Base-by-base conservation (phyloP, 768 basidiomycete species). In the Pleurotus salmoneostramineus region DNA sequence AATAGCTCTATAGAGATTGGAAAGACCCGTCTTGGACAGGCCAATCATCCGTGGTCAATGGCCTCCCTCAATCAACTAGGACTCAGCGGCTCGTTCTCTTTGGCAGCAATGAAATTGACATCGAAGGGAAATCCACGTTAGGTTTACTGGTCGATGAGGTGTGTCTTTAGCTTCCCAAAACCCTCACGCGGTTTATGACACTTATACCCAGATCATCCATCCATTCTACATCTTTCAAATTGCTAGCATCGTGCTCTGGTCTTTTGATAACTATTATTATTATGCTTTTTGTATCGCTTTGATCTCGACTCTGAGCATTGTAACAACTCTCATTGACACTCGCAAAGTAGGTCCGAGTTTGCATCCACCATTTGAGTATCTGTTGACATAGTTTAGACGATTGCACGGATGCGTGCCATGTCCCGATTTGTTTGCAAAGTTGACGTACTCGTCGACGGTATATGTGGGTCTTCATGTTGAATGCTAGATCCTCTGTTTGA, bases 161-260 rank as follows among this genome's bases (percentile, higher is more conserved):
- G 69, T 55, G 74, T 67, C 34, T 17, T 57, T 40, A 54, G 37
- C 3, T 11, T 14, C 3, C 21, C 21, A 27, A 1, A 27, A 27
- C 10, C 49, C 62, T 37, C n/a, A 33, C 32, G 49, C 40, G 60
- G 35, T 37, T 57, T 47, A 43, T 46, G 31, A 32, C 46, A 4
- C 36, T 17, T 46, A 33, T n/a, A 12, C 15, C 46, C 77, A 55
- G 93, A 84, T 97, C 46, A 88, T 98, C 40, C 96, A 98, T 68
- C 97, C 97, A 0, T 98, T 98, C 72, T 98, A 98, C 68, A 89
- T 99, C 56, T 99, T 99, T 68, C 97, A 99, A 79, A 87, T 98
- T 62, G 93, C 93, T 50, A 97, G 94, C 62, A 90, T 98, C 63
- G 75, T 91, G 40, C 74, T 99, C 5, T 99, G 97, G 97, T 89